phyloP scores from a whole-genome alignment of 176 grass and related monocot species.

The Paspalum notatum region DNA sequence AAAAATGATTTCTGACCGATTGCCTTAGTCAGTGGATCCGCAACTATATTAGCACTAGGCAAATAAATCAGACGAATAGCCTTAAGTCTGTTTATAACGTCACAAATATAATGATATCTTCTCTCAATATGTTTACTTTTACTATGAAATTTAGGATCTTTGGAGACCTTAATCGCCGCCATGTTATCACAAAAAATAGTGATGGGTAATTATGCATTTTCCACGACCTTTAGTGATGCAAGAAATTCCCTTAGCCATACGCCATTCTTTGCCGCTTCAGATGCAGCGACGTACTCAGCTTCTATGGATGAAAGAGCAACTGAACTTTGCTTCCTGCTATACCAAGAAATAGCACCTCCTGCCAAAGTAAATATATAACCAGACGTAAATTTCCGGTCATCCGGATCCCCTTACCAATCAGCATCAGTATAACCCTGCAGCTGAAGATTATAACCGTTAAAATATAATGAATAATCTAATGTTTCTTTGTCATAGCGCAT shows the following conservation, averaged over 20 bases:
- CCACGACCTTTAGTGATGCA: no score
- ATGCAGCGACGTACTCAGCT: not conserved
- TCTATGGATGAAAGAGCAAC: not conserved
- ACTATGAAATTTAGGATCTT: constrained; percentile 3
- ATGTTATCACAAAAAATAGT: not conserved
- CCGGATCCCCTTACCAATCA: no score
- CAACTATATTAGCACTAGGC: not conserved
- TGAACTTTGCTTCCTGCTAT: not conserved
- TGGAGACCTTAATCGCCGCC: not conserved
- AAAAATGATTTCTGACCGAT: not conserved
- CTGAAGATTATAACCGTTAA: no score
- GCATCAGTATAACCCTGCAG: no score
- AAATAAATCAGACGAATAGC: no score
- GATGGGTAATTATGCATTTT: no score
- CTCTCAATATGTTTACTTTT: constrained; percentile 1
- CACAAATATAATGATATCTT: not conserved
- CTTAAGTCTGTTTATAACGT: constrained; percentile 10
- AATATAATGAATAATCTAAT: no score
- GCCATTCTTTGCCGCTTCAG: not conserved
- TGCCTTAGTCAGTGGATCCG: not conserved
- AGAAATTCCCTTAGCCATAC: not conserved
- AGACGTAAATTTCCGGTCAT: no score
- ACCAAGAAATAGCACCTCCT: constrained; percentile 9
- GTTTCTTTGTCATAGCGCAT: no score
- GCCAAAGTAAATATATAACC: no score